A percentile compares a stretch with the other conserved stretches of the same genome.
phyloP scores from a whole-genome alignment of 177 flowering plant species.

The Vitis hybrid region DNA sequence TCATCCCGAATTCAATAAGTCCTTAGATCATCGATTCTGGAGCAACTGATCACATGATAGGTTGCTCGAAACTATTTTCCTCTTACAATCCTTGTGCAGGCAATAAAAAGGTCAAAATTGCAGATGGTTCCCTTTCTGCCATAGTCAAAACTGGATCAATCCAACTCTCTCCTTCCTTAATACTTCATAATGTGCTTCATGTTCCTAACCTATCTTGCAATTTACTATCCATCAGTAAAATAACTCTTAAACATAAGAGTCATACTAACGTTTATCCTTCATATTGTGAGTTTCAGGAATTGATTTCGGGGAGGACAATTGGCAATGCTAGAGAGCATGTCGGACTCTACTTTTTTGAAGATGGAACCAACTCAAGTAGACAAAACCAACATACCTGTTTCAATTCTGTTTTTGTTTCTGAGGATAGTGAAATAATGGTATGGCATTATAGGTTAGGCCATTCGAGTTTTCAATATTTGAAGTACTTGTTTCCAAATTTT shows the following conservation, averaged over 20 bases:
- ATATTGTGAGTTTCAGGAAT: conserved; percentile 1
- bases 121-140: background rate
- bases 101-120: too few relatives aligned
- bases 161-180: background rate
- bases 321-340: background rate
- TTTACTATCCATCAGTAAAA: background rate
- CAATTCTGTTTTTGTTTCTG: background rate
- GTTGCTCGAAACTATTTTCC: too few relatives aligned
- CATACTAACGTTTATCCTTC: background rate
- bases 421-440: background rate
- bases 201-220: background rate
- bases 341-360: conserved; percentile 1
- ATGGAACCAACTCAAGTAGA: background rate
- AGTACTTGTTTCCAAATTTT: background rate
- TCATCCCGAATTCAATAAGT: background rate
- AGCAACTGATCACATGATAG: background rate
- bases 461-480: background rate
- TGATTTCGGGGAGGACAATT: background rate
- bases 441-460: too few relatives aligned
- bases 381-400: background rate
- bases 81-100: too few relatives aligned
- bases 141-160: background rate
- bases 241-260: background rate
- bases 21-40: background rate
- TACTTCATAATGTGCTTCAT: conserved; percentile 3